These are phyloP conservation scores for Pyrus bretschneideri DNA, from an alignment of 306 rosid genomes.

Conservation along the genomic window DNA sequence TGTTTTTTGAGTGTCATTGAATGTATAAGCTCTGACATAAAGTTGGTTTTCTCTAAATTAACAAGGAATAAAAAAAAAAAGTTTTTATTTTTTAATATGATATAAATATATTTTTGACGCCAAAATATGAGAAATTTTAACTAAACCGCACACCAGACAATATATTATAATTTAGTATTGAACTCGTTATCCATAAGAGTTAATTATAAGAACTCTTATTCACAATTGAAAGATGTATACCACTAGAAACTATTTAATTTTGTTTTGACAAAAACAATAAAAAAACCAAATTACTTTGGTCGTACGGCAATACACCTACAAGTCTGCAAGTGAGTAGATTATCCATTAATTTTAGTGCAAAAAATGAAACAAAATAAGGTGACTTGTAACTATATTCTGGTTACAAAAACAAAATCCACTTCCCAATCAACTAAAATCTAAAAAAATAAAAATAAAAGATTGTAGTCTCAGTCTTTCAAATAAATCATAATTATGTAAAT, in stretches of 20 bases:
- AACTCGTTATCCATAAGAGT: no score
- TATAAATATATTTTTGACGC: neutral
- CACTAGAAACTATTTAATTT: neutral
- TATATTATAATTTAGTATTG: no score
- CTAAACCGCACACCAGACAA: no score
- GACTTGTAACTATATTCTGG: neutral
- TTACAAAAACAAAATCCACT: neutral
- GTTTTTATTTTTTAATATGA: neutral
- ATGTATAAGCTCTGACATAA: no score
- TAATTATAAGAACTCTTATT: rapidly evolving
- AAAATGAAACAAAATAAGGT: neutral
- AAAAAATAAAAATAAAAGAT: neutral
- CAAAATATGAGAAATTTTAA: rapidly evolving
- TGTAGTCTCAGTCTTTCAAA: neutral
- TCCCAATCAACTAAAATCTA: neutral
- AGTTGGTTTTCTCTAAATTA: no score
- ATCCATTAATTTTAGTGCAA: neutral
- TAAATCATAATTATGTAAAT: neutral
- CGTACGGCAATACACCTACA: neutral
- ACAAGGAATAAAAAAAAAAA: neutral
- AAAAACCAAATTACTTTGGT: neutral
- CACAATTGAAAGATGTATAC: no score
- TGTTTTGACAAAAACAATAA: neutral
- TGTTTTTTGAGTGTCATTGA: no score
- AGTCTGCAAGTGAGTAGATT: neutral